Base-by-base conservation (phyloP, 352 stramenopile species). In the Salisapilia sapeloensis region DNA sequence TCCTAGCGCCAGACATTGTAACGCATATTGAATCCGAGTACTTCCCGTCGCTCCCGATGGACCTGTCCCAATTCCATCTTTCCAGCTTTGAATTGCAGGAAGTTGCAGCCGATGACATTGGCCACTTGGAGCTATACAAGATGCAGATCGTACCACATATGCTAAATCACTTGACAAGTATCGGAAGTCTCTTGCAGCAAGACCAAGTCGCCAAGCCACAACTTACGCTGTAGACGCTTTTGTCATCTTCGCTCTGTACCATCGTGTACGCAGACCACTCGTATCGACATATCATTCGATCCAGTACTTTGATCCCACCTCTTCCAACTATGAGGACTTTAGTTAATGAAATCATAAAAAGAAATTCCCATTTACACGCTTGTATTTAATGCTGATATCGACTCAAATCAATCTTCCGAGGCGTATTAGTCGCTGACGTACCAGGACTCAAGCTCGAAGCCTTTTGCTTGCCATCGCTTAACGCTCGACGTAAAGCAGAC, bases 21-120 rank as follows among this genome's bases (percentile, higher is more conserved):
- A n/a, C n/a, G n/a, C n/a, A n/a, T n/a, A n/a, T n/a, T n/a, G n/a
- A n/a, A n/a, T n/a, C n/a, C n/a, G n/a, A n/a, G 33, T 80, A 80
- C 42, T 53, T 75, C 29, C 53, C 74, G 25, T 28, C 45, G 16
- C 42, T 80, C 7, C 61, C 64, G 9, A 58, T 77, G 28, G 56
- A 70, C 33, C 40, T 65, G 30, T 49, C 58, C 16, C 51, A 46
- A 10, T 77, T 72, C 40, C 46, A 66, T 39, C 56, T 80, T 14
- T 38, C 50, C 24, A 38, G 60, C 20, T 42, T 80, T 23, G 42
- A 54, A 25, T 57, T 75, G 58, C 36, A 63, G 19, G 58, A 74
- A 23, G 52, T 63, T 14, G 42, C 50, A 6, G 33, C 65, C n/a
- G 44, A 60, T 21, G 27, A 47, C 19, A 38, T 53, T 16, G 64